Base-by-base conservation (phyloP, 2,329 filamentous ascomycete genomes). In the Hypoxylon sp. region DNA sequence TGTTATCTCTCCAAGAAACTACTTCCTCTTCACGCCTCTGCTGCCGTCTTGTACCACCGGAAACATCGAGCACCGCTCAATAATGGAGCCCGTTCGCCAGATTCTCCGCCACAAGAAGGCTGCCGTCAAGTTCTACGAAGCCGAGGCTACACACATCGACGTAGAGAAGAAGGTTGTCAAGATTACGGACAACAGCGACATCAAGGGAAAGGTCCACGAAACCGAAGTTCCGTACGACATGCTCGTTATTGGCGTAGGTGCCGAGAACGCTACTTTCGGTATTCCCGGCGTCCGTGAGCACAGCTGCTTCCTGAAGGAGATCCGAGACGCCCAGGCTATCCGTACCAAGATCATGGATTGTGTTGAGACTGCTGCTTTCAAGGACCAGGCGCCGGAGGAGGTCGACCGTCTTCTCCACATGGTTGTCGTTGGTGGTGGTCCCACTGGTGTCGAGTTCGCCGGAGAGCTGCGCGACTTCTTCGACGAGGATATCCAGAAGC, bases 341-440 rank as follows among this genome's bases (percentile, higher is more conserved):
- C 93, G 96, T 78, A 98, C 95, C 87, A 94, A 93, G 82, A 98
- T 99, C 82, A 99, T 99, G 96, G 96, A 99, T 84, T 99, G 96
- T 80, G 94, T 97, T 75, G 96, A 99, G 85, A 98, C 95, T 36
- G 96, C 96, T 57, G 95, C 93, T 69, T 98, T 99, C 91, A 98
- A 98, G 88, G 95, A 94, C 78, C 96, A 99, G 84, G 86, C 88
- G 38, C 84, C 88, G 14, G 93, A 96, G 73, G 97, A 99, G 83
- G 85, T 97, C 78, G 91, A 97, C 84, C 93, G 96, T 74, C 89
- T 99, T 75, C 87, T 99, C 80, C 95, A 98, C 87, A 98, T 98
- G 94, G 96, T 99, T 60, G 95, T 94, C 49, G 92, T 94, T 57
- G 92, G 95, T 74, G 95, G 95, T 83, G 95, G 95, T 65, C 95